Evolutionary conservation across 306 rosid species (phyloP), one percentile per base, ranked within the genome.

Genomic region (Phaseolus lunatus): DNA sequence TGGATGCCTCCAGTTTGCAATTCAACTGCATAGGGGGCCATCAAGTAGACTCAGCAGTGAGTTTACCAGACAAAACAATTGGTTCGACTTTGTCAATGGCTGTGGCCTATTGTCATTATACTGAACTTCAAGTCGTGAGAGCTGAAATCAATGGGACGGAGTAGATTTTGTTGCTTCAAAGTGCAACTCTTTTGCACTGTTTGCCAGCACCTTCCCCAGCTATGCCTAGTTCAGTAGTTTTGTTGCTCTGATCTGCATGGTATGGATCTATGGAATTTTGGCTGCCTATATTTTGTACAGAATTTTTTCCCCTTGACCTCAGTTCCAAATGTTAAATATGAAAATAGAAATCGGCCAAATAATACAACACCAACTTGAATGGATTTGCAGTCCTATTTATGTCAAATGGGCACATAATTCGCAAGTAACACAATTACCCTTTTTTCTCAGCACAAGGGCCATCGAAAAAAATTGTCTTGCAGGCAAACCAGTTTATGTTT

Each of bases 201-300:
- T 59, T 80, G 33, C 68, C 39, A 26, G 48, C 31, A 59, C 69
- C 81, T 58, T 63, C 45, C 73, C 73, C 84, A 69, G 80, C 73
- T 50, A 81, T 77, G 70, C 78, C 44, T 81, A 9, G 78, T 62
- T 22, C 63, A 56, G 63, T 11, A 5, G 4, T 20, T 3, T 22
- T 54, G 61, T 53, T 3, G 61, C 33, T 6, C 27, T 53, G 27
- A 53, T 53, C 61, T 53, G 16, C 61, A 16, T 54, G 33, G 63
- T 56, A 65, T 65, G 84, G 88, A 75, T 67, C 75, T 65, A 47
- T 82, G 89, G 83, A 84, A 83, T 83, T 87, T 87, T 87, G 87
- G 86, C 75, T 84, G 80, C 83, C 86, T 75, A 80, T 86, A 61
- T 61, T 39, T 82, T 91, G 96, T 91, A 91, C 93, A 91, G 84